phyloP scores from a whole-genome alignment of 208 protist species.

The Leishmania arabica region DNA sequence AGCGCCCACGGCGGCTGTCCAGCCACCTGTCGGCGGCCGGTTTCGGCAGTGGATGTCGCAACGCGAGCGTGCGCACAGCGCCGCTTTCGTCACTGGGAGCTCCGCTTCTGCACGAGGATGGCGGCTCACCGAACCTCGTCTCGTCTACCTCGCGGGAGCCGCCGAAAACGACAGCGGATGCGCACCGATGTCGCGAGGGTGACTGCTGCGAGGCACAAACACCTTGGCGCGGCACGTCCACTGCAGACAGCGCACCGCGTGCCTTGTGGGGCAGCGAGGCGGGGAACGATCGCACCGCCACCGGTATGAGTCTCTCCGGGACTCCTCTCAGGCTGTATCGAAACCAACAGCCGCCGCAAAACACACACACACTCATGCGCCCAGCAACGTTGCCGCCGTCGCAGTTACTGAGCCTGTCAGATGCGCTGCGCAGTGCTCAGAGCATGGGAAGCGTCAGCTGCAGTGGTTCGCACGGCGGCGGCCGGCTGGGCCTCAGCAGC shows the following conservation, averaged over 20 bases:
- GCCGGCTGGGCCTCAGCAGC: neutral
- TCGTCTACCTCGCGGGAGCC: neutral
- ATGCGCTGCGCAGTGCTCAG: constrained; percentile 6
- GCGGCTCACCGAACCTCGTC: neutral
- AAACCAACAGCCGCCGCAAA: neutral
- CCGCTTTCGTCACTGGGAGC: neutral
- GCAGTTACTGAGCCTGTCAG: constrained; percentile 3
- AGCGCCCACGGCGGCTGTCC: neutral
- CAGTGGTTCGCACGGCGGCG: neutral
- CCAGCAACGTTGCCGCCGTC: neutral
- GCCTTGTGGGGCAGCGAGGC: neutral
- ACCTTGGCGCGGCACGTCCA: neutral
- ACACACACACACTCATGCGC: neutral
- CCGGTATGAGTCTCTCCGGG: neutral
- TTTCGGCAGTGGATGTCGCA: neutral
- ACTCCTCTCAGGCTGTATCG: neutral
- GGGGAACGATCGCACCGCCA: neutral
- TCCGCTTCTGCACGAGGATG: neutral
- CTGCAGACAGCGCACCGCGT: neutral
- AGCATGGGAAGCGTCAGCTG: neutral
- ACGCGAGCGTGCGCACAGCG: neutral
- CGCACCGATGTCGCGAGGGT: neutral
- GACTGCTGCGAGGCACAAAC: neutral
- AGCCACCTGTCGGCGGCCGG: neutral
- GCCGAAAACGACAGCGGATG: neutral